Conservation (phyloP, 176 grass and related monocot genomes). For the Chrysopogon serrulatus region DNA sequence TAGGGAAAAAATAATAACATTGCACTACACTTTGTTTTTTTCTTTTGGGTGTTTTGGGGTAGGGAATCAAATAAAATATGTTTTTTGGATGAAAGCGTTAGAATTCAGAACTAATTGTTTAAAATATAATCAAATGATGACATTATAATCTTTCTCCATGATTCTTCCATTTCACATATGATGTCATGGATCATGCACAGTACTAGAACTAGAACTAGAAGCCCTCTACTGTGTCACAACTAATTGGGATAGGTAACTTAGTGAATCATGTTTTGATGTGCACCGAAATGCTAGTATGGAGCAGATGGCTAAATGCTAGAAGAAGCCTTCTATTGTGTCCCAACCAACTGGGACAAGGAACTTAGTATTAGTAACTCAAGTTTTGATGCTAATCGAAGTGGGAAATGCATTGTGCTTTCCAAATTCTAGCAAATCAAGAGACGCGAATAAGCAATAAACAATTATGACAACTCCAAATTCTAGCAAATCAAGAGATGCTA, state of each 20-base stretch:
- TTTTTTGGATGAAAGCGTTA: background rate
- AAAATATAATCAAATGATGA: background rate
- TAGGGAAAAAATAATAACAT: background rate
- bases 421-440: too few relatives aligned
- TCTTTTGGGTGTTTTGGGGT: background rate
- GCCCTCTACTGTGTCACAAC: background rate
- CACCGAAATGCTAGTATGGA: background rate
- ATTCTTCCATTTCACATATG: constrained; percentile 10
- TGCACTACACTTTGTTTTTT: background rate
- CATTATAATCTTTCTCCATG: background rate
- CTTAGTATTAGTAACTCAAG: background rate
- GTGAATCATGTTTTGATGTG: background rate
- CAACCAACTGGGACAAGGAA: background rate
- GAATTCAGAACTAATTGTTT: background rate
- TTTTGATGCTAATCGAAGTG: background rate
- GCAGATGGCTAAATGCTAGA: background rate
- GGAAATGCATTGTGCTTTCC: background rate
- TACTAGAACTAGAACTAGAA: background rate
- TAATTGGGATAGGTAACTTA: background rate
- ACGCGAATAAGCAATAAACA: too few relatives aligned
- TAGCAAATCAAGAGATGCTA: background rate
- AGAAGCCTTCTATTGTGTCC: background rate
- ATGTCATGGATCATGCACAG: background rate
- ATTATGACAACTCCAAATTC: too few relatives aligned
- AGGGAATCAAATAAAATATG: background rate